A percentile compares a stretch with the other conserved stretches of the same genome.
Conservation (phyloP, 768 basidiomycete species). For the Termitomyces sp. region DNA sequence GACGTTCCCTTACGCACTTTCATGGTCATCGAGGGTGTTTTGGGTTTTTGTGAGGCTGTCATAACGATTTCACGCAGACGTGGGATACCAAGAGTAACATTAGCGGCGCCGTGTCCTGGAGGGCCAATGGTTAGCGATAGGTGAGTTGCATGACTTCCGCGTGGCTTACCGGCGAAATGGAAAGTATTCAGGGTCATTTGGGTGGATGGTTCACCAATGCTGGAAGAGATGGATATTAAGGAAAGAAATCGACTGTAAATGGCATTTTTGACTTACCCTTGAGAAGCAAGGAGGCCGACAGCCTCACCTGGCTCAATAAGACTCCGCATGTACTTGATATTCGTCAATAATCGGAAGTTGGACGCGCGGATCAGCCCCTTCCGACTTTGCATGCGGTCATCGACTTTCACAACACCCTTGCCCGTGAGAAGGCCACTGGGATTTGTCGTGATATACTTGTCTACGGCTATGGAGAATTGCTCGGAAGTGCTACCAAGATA, state of each 20-base stretch:
- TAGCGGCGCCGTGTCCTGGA: slow-evolving; percentile 94
- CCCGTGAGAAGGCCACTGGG: slow-evolving; percentile 41
- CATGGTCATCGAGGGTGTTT: slow-evolving; percentile 96
- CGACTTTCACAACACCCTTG: slow-evolving; percentile 24
- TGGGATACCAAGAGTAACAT: slow-evolving; percentile 98
- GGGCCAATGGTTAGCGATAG: neutral
- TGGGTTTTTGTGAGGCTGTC: slow-evolving; percentile 94
- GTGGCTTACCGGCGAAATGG: slow-evolving; percentile 83
- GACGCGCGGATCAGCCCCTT: slow-evolving; percentile 40
- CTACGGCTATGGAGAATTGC: slow-evolving; percentile 75
- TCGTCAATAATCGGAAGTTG: slow-evolving; percentile 79
- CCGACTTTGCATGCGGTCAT: slow-evolving; percentile 31
- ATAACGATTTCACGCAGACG: slow-evolving; percentile 98
- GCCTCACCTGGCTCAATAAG: slow-evolving; percentile 97
- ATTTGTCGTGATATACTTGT: slow-evolving; percentile 74
- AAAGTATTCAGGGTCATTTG: slow-evolving; percentile 99
- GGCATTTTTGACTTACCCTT: slow-evolving; percentile 59
- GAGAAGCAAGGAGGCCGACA: slow-evolving; percentile 94
- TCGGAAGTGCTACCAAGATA: slow-evolving; percentile 91
- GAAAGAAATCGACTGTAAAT: neutral
- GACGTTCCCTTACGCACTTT: slow-evolving; percentile 50
- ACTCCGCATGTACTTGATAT: slow-evolving; percentile 89
- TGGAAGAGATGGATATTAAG: slow-evolving; percentile 25
- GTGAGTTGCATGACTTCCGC: neutral
- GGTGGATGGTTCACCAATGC: slow-evolving; percentile 97